phyloP scores from a whole-genome alignment of 352 stramenopile species.

The Phytopythium kandeliae region DNA sequence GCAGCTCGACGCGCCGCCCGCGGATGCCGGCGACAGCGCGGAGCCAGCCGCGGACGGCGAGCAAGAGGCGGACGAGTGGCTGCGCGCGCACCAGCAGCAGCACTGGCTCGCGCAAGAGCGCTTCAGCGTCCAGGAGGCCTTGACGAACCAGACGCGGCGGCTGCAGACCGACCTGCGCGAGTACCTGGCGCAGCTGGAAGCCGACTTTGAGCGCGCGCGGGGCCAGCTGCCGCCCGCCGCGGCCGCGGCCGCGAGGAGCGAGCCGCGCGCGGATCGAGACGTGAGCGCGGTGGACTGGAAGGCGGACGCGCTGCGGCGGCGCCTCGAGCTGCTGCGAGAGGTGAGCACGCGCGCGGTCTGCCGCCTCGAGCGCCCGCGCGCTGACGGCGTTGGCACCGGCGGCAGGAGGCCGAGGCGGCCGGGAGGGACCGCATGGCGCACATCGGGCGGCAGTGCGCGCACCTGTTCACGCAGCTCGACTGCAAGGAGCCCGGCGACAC shows the following conservation, averaged over 20 bases:
- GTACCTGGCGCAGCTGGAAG: slow-evolving; percentile 40
- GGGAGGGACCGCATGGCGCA: slow-evolving; percentile 43
- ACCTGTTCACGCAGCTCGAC: slow-evolving; percentile 57
- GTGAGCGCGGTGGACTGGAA: slow-evolving; percentile 16
- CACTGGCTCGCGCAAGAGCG: slow-evolving; percentile 60
- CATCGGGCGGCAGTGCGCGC: slow-evolving; percentile 51
- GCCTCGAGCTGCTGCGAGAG: slow-evolving; percentile 18
- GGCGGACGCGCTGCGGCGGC: slow-evolving; percentile 20
- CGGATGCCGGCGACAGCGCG: too few relatives aligned
- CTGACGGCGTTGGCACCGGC: too few relatives aligned
- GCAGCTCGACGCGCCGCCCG: background rate
- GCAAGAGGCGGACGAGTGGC: slow-evolving; percentile 10
- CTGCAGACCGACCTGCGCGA: slow-evolving; percentile 38
- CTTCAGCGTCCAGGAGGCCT: slow-evolving; percentile 66
- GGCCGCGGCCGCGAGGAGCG: too few relatives aligned
- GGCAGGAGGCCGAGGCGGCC: slow-evolving; percentile 26
- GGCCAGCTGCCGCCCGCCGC: too few relatives aligned
- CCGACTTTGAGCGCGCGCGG: slow-evolving; percentile 21
- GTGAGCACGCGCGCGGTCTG: slow-evolving; percentile 4
- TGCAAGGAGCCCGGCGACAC: slow-evolving; percentile 45
- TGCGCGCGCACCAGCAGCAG: slow-evolving; percentile 21
- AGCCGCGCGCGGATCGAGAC: slow-evolving; percentile 7
- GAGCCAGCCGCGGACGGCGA: background rate
- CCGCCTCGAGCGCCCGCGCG: too few relatives aligned
- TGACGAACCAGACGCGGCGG: slow-evolving; percentile 53